Evolutionary conservation across 2,329 filamentous ascomycete species (phyloP).

Genomic region (Ploettnerulaceae sp.): DNA sequence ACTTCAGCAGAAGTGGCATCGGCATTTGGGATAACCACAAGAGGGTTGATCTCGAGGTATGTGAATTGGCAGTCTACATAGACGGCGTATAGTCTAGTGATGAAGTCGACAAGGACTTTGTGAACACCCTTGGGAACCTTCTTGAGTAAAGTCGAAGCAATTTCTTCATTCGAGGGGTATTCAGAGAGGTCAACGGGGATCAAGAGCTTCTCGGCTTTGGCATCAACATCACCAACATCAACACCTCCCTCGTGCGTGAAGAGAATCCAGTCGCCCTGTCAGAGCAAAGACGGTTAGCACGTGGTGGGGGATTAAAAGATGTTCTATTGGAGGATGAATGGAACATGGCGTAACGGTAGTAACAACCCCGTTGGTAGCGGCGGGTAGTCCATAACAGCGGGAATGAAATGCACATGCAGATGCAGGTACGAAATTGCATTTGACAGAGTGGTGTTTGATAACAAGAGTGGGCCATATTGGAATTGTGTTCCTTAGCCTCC

Average conservation of each 20-base stretch:
- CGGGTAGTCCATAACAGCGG: conserved; percentile 14
- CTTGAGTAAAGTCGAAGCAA: conserved; percentile 77
- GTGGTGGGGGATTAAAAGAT: conserved; percentile 9
- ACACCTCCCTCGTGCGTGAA: conserved; percentile 99
- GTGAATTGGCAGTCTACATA: conserved; percentile 99
- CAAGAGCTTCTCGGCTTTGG: conserved; percentile 96
- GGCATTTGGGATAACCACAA: conserved; percentile 94
- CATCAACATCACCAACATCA: conserved; percentile 97
- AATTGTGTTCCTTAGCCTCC: conserved; percentile 28
- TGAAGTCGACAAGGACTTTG: conserved; percentile 99
- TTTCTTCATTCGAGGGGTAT: conserved; percentile 94
- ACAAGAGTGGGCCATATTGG: conserved; percentile 23
- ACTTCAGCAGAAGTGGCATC: conserved; percentile 89
- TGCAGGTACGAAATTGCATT: conserved; percentile 23
- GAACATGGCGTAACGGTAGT: conserved; percentile 12
- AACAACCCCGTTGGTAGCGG: conserved; percentile 1
- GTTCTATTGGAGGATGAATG: conserved; percentile 15
- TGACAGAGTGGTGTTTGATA: conserved; percentile 15
- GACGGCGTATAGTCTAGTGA: conserved; percentile 94
- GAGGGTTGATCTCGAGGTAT: conserved; percentile 99
- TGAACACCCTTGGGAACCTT: conserved; percentile 94
- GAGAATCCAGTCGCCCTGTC: conserved; percentile 96
- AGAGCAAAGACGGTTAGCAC: conserved; percentile 24
- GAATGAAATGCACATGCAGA: conserved; percentile 17
- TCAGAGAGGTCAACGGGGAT: conserved; percentile 92